Evolutionary conservation across 768 basidiomycete genomes (phyloP), one percentile per base, ranked within the genome.

Genomic region (Lactifluus volemus): DNA sequence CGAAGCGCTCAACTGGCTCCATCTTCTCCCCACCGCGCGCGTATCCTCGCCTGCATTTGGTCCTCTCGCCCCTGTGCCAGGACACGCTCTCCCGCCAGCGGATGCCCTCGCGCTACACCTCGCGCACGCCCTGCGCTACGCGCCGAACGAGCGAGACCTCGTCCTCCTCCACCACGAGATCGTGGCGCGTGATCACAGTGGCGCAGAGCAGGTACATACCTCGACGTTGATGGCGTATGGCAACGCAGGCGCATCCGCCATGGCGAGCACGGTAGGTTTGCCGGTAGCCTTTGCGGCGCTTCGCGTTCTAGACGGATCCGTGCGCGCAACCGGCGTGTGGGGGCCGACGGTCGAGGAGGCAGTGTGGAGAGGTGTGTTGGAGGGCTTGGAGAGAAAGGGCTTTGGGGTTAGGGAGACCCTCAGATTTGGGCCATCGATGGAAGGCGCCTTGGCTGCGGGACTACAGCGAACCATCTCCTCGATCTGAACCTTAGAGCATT

Each of bases 231-330:
- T 86, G 25, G 73, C 79, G 36, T 87, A 86, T 65, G 92, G 86
- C 1, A 79, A 76, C 19, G 63, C 74, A 7, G 69, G 68, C 1
- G 81, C 79, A 3, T 88, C 88, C 0, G 94, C 94, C 5, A 97
- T 97, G 94, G 83, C 92, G n/a, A 78, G 84, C 34, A 91, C 89
- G 3, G 94, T 97, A 17, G 93, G 93, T 4, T 73, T 94, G 49
- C 94, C 94, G 0, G 83, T 95, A 7, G 94, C 89, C 1, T 82
- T 93, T 67, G 92, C 92, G 1, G 84, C 92, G 1, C 70, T 88
- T 66, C 76, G 78, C 38, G 78, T 93, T 5, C 72, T 89, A 42
- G 86, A 91, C 68, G 89, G 87, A 0, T 55, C 64, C 42, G 64
- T 71, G 68, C 14, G 65, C 1, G 73, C 73, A 36, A 71, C 84